Conservation (phyloP, 2,329 filamentous ascomycete species). For the Myriosclerotinia scirpicola region DNA sequence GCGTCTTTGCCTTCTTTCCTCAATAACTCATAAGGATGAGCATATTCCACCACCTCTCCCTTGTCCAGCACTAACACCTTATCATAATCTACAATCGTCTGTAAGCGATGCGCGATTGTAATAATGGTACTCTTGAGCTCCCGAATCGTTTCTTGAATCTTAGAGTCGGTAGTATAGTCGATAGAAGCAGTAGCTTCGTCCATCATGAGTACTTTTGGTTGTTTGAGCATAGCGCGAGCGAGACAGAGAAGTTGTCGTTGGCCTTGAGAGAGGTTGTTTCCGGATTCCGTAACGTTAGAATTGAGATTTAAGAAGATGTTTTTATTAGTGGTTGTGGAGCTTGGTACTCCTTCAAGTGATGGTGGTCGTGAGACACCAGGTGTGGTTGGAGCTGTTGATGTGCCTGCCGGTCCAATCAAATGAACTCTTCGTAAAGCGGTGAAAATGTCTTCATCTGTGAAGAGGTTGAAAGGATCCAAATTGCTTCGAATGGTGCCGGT, state of each 20-base stretch:
- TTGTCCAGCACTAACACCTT: constrained; percentile 94
- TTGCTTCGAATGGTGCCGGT: constrained; percentile 90
- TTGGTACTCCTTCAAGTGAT: constrained; percentile 32
- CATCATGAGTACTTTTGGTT: constrained; percentile 94
- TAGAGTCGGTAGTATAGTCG: constrained; percentile 91
- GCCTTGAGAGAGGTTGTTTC: constrained; percentile 91
- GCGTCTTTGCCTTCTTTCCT: constrained; percentile 55
- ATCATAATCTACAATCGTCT: constrained; percentile 98
- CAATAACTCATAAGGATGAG: constrained; percentile 82
- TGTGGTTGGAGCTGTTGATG: constrained; percentile 37
- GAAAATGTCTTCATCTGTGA: constrained; percentile 90
- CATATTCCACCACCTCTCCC: constrained; percentile 83
- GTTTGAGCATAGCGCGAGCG: constrained; percentile 87
- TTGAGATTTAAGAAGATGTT: constrained; percentile 89
- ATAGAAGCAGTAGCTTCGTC: constrained; percentile 98
- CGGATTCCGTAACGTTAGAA: constrained; percentile 83
- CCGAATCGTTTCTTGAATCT: constrained; percentile 96
- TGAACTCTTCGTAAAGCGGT: constrained; percentile 84
- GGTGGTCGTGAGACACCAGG: constrained; percentile 39
- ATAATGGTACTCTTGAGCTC: constrained; percentile 91
- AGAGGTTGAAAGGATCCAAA: constrained; percentile 85
- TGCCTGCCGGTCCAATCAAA: constrained; percentile 61
- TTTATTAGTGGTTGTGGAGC: constrained; percentile 67
- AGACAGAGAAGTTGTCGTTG: constrained; percentile 94
- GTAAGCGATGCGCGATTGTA: constrained; percentile 91